These are phyloP conservation scores for Botrytis medusae DNA, from an alignment of 2,329 filamentous ascomycete genomes.

Conservation along the genomic window DNA sequence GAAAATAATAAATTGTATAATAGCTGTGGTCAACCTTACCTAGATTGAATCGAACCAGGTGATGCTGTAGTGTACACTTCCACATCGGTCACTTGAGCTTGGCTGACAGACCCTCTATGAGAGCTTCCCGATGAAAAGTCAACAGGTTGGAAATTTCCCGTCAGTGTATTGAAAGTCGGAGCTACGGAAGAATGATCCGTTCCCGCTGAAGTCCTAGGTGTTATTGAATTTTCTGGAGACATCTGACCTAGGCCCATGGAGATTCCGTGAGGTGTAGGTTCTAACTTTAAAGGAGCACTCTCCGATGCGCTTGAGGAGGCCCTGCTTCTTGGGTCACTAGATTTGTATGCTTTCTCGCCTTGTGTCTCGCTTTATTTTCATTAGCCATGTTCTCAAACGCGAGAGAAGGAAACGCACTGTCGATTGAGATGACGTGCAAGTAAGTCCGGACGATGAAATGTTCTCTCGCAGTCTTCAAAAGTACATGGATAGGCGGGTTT, in stretches of 20 bases:
- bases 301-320: slow-evolving; percentile 36
- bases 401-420: slow-evolving; percentile 46
- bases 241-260: slow-evolving; percentile 23
- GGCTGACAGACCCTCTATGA: slow-evolving; percentile 29
- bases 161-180: slow-evolving; percentile 30
- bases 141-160: slow-evolving; percentile 31
- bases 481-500: slow-evolving; percentile 53
- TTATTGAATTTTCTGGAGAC: slow-evolving; percentile 30
- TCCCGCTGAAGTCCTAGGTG: slow-evolving; percentile 32
- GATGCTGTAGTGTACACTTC: slow-evolving; percentile 30
- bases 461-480: slow-evolving; percentile 54
- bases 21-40: slow-evolving; percentile 8
- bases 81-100: slow-evolving; percentile 29
- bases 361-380: slow-evolving; percentile 46
- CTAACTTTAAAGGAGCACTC: slow-evolving; percentile 23
- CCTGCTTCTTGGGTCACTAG: slow-evolving; percentile 34
- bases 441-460: slow-evolving; percentile 60
- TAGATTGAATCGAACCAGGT: slow-evolving; percentile 25
- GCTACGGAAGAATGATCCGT: slow-evolving; percentile 31
- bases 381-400: slow-evolving; percentile 26
- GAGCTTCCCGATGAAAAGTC: slow-evolving; percentile 29
- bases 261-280: slow-evolving; percentile 4
- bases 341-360: slow-evolving; percentile 43
- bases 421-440: slow-evolving; percentile 56
- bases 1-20: background rate